Evolutionary conservation across 169 alveolate species (phyloP).

Genomic region (Babesia divergens): DNA sequence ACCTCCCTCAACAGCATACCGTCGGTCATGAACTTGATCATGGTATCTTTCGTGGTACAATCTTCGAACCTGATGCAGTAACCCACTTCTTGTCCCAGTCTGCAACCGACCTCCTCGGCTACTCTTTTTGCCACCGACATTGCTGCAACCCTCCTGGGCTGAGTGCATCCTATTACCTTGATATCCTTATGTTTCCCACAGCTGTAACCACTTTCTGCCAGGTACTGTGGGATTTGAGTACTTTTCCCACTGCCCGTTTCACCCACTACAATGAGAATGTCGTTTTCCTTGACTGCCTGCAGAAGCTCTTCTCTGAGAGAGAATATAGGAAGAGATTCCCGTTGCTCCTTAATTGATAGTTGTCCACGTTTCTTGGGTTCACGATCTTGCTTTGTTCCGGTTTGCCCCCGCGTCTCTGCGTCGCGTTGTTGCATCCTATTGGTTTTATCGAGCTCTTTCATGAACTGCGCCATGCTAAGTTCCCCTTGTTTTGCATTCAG

Average conservation of each 20-base stretch:
- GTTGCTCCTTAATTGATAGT: slow-evolving; percentile 89
- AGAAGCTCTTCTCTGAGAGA: slow-evolving; percentile 87
- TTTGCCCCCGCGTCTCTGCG: not conserved
- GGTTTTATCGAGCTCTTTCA: slow-evolving; percentile 69
- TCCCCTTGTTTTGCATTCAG: slow-evolving; percentile 89
- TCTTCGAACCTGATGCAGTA: slow-evolving; percentile 96
- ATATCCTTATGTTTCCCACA: slow-evolving; percentile 78
- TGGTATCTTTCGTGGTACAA: slow-evolving; percentile 93
- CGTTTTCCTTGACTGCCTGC: slow-evolving; percentile 86
- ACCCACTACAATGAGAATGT: slow-evolving; percentile 96
- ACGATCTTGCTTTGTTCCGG: not conserved
- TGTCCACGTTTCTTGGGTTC: not conserved
- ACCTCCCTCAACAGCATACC: slow-evolving; percentile 98
- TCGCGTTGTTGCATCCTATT: slow-evolving; percentile 5
- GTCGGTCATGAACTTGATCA: slow-evolving; percentile 99
- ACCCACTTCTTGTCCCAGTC: slow-evolving; percentile 96
- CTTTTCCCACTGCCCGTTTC: slow-evolving; percentile 99
- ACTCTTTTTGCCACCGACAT: slow-evolving; percentile 96
- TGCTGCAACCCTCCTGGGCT: slow-evolving; percentile 99
- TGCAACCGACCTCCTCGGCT: slow-evolving; percentile 96
- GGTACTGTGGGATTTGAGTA: slow-evolving; percentile 95
- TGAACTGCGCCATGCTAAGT: slow-evolving; percentile 80
- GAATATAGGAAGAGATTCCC: slow-evolving; percentile 94
- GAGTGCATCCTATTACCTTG: slow-evolving; percentile 94
- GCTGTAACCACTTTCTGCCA: slow-evolving; percentile 91